A percentile compares a stretch with the other conserved stretches of the same genome.
Conservation (phyloP, 2,329 filamentous ascomycete species). For the Trichophyton rubrum region DNA sequence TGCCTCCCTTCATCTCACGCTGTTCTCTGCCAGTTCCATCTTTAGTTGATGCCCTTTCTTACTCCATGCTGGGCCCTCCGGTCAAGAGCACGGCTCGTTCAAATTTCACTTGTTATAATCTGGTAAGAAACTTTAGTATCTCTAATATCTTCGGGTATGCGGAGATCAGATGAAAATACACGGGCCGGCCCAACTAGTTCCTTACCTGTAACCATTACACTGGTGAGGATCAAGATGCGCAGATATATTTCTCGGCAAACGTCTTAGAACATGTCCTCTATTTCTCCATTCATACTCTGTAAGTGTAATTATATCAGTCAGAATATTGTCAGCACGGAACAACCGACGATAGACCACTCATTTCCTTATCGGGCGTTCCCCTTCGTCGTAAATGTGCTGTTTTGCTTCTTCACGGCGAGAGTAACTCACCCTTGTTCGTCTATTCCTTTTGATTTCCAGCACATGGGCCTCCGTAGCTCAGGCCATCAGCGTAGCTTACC, state of each 20-base stretch:
- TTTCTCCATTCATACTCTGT: no score
- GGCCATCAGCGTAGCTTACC: neutral
- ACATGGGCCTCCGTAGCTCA: neutral
- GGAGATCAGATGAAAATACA: neutral
- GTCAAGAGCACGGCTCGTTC: neutral
- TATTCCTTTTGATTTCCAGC: neutral
- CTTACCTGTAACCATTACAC: neutral
- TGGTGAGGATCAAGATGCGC: neutral
- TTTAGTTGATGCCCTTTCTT: neutral
- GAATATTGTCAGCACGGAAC: neutral
- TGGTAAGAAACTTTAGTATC: no score
- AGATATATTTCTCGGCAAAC: neutral
- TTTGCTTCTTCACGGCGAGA: neutral
- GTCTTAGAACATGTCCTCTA: neutral
- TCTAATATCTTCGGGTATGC: neutral
- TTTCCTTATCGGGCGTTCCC: neutral
- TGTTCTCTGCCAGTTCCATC: neutral
- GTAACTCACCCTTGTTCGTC: neutral
- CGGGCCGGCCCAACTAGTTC: slow-evolving; percentile 2
- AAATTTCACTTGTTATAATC: neutral
- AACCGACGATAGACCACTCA: neutral
- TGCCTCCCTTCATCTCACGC: neutral
- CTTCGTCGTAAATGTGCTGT: neutral
- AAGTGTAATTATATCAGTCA: neutral
- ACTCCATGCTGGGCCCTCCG: no score